Evolutionary conservation across 352 stramenopile species (phyloP).

Genomic region (Phytophthora hybrid): DNA sequence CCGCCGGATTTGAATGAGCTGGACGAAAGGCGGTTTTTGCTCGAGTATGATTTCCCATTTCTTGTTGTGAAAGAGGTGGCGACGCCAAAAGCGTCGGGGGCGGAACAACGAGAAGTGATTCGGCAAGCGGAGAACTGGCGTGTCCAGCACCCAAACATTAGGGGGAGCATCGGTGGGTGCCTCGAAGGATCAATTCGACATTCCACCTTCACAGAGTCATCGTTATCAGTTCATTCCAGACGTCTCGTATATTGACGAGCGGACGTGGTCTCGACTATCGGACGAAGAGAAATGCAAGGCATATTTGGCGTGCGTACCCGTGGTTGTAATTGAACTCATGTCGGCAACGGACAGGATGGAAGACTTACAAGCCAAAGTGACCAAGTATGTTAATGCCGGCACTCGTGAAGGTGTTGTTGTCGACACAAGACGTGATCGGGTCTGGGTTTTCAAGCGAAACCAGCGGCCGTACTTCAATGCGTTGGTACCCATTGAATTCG

Average conservation of each 20-base stretch:
- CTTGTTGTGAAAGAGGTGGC: no score
- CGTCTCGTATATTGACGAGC: constrained; percentile 11
- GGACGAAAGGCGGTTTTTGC: no score
- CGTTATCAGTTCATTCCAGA: constrained; percentile 7
- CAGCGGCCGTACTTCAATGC: constrained; percentile 21
- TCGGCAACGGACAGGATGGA: no score
- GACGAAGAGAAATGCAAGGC: background rate
- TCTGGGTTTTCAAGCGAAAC: constrained; percentile 36
- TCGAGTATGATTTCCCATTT: no score
- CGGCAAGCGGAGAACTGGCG: no score
- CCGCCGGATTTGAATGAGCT: no score
- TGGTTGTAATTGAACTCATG: background rate
- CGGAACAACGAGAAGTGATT: no score
- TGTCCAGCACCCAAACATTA: no score
- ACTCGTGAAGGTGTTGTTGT: constrained; percentile 37
- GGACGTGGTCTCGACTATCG: constrained; percentile 5
- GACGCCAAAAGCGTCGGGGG: no score
- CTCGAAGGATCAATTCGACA: no score
- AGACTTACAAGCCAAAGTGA: constrained; percentile 12
- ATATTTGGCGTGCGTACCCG: constrained; percentile 7
- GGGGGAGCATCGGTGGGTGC: no score
- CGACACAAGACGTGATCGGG: constrained; percentile 28
- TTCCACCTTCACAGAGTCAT: no score
- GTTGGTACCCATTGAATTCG: constrained; percentile 2
- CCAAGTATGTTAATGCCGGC: constrained; percentile 32